Evolutionary conservation across 164 flowering plant species (phyloP).

Genomic region (Litsea cubeba): DNA sequence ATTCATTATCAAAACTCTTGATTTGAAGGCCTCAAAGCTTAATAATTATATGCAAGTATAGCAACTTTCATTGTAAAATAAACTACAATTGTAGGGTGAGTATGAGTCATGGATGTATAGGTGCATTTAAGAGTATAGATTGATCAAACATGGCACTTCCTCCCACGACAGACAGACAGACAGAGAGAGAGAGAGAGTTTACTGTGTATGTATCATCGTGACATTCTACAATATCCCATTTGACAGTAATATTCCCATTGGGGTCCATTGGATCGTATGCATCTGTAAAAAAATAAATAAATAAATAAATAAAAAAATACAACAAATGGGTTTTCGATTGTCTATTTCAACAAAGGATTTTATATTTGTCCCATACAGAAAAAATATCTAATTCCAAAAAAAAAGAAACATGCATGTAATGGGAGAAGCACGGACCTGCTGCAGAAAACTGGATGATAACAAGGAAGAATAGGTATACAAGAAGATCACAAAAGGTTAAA

Average conservation of each 20-base stretch:
- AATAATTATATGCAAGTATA: too few relatives aligned
- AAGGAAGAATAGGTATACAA: not conserved
- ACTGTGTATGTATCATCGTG: slow-evolving; percentile 14
- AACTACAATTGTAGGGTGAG: too few relatives aligned
- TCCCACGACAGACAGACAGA: too few relatives aligned
- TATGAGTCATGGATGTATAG: too few relatives aligned
- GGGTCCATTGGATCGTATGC: slow-evolving; percentile 73
- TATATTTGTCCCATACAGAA: too few relatives aligned
- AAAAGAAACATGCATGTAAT: not conserved
- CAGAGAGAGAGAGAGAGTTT: not conserved
- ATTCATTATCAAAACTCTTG: too few relatives aligned
- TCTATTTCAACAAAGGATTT: not conserved
- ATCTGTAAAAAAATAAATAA: slow-evolving; percentile 29
- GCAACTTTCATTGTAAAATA: too few relatives aligned
- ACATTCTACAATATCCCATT: slow-evolving; percentile 55
- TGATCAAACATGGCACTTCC: too few relatives aligned
- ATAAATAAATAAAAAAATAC: too few relatives aligned
- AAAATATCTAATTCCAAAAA: not conserved
- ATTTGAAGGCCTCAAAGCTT: too few relatives aligned
- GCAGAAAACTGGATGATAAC: not conserved
- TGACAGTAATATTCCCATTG: slow-evolving; percentile 52
- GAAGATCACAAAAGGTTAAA: not conserved
- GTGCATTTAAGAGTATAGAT: too few relatives aligned
- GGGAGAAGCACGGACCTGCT: not conserved
- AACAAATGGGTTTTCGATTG: not conserved